These are phyloP conservation scores for Exophiala oligosperma DNA, from an alignment of 2,329 filamentous ascomycete species.

Conservation along the genomic window DNA sequence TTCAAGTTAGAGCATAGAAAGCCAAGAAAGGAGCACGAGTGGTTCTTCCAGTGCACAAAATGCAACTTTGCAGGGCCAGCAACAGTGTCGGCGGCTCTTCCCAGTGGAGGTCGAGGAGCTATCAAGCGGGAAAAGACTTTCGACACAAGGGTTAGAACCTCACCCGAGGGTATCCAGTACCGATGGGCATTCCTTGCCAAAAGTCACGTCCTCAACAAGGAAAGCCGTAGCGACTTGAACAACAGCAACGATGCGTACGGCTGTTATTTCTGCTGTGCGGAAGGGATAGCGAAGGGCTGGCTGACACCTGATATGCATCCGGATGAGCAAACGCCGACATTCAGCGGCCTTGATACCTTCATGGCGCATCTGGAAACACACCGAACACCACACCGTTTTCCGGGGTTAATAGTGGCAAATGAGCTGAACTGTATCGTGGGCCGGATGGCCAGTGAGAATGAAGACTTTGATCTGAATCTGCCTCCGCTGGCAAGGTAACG, in stretches of 20 bases:
- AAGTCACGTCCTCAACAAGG: conserved; percentile 41
- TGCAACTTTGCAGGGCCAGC: conserved; percentile 45
- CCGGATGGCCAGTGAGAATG: conserved; percentile 38
- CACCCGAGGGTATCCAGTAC: conserved; percentile 41
- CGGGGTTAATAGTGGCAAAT: conserved; percentile 39
- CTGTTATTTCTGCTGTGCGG: conserved; percentile 49
- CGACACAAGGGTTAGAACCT: conserved; percentile 33
- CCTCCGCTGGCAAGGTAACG: conserved; percentile 28
- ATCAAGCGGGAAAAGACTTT: conserved; percentile 28
- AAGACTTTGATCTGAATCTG: conserved; percentile 51
- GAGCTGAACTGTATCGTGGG: conserved; percentile 44
- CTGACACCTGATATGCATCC: not conserved
- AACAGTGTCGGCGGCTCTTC: conserved; percentile 22
- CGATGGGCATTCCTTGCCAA: conserved; percentile 51
- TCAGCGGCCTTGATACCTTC: conserved; percentile 42
- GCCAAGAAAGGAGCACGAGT: conserved; percentile 32
- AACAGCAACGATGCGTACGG: conserved; percentile 35
- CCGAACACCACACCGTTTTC: conserved; percentile 32
- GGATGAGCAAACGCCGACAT: conserved; percentile 32
- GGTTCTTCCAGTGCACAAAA: conserved; percentile 40
- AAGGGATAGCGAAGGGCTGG: conserved; percentile 32
- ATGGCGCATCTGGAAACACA: conserved; percentile 44
- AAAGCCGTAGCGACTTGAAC: conserved; percentile 26
- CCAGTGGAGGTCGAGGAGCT: conserved; percentile 24
- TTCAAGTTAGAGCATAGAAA: conserved; percentile 32